These are phyloP conservation scores for Sphagnum contortum DNA, from an alignment of 225 moss, liverwort and hornwort genomes.

Conservation along the genomic window DNA sequence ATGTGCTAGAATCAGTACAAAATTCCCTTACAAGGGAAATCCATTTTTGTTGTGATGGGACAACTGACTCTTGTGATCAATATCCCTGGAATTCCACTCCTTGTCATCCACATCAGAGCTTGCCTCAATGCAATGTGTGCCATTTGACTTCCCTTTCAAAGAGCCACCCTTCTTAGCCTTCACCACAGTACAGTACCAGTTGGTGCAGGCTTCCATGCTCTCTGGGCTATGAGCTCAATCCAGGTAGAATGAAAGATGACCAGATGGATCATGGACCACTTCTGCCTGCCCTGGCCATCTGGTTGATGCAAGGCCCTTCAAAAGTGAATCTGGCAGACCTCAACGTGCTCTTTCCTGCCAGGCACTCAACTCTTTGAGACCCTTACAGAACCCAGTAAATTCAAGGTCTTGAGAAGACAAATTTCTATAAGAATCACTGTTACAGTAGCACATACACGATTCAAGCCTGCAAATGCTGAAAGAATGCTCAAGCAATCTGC, in stretches of 20 bases:
- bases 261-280: slow-evolving; percentile 60
- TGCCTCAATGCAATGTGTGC: slow-evolving; percentile 16
- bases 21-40: too few species aligned
- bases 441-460: too few species aligned
- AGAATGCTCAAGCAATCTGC: too few species aligned
- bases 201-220: slow-evolving; percentile 95
- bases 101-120: slow-evolving; percentile 18
- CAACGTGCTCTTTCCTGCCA: slow-evolving; percentile 51
- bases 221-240: slow-evolving; percentile 99
- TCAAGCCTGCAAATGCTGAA: too few species aligned
- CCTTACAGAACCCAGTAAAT: too few species aligned
- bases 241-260: slow-evolving; percentile 76
- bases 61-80: slow-evolving; percentile 52
- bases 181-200: slow-evolving; percentile 69
- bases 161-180: slow-evolving; percentile 19
- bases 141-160: slow-evolving; percentile 12
- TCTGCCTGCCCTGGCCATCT: slow-evolving; percentile 87
- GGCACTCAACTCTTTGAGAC: background rate
- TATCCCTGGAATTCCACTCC: slow-evolving; percentile 33
- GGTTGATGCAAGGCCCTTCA: slow-evolving; percentile 59
- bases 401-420: too few species aligned
- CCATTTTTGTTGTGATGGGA: too few species aligned
- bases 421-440: too few species aligned
- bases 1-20: too few species aligned
- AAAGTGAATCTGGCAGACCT: slow-evolving; percentile 67